Evolutionary conservation across 306 rosid species (phyloP).

Genomic region (Boehmeria nivea): DNA sequence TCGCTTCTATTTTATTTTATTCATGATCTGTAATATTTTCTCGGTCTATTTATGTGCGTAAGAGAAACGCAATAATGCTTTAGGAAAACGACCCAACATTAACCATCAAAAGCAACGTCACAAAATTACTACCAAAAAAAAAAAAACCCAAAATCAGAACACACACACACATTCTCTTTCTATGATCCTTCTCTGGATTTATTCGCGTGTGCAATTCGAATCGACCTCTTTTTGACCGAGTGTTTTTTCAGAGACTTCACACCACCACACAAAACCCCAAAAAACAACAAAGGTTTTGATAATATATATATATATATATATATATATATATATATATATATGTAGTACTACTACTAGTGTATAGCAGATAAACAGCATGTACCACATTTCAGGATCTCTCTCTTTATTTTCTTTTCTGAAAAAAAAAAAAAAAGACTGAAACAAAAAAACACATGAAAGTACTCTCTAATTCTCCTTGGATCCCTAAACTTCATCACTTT

Average conservation of each 20-base stretch:
- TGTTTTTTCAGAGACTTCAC: constrained; percentile 27
- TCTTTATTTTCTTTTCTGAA: not conserved
- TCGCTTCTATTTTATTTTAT: too few species aligned
- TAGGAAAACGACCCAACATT: constrained; percentile 55
- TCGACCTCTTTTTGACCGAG: constrained; percentile 54
- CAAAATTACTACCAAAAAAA: not conserved
- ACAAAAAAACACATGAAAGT: constrained; percentile 52
- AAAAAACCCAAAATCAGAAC: not conserved
- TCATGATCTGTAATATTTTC: too few species aligned
- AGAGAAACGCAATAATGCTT: constrained; percentile 14
- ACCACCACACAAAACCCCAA: too few species aligned
- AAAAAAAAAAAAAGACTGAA: constrained; percentile 29
- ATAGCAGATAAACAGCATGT: too few species aligned
- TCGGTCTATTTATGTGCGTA: not conserved
- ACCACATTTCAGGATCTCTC: not conserved
- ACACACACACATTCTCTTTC: too few species aligned
- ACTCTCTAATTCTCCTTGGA: constrained; percentile 54
- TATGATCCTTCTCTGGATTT: constrained; percentile 19
- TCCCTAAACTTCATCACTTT: constrained; percentile 75
- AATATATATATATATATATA: not conserved
- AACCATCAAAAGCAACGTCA: constrained; percentile 50
- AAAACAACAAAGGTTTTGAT: constrained; percentile 7
- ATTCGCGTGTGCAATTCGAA: constrained; percentile 35
- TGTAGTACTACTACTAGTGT: too few species aligned
- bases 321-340: too few species aligned